These are phyloP conservation scores for Fusarium sp. DNA, from an alignment of 2,329 filamentous ascomycete species.

Conservation along the genomic window DNA sequence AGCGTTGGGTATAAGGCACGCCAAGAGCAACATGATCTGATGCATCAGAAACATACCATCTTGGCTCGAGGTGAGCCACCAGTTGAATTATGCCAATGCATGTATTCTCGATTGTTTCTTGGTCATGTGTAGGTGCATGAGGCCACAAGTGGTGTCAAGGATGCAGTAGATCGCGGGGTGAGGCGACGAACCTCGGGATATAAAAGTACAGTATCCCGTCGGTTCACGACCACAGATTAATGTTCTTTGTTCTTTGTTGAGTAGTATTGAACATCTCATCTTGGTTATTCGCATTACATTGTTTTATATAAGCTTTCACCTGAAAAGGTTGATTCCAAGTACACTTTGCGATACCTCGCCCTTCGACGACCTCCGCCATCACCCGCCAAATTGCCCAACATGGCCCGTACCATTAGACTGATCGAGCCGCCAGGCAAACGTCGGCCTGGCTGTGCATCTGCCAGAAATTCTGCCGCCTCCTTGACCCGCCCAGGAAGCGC, in stretches of 20 bases:
- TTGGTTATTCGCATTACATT: too few relatives aligned
- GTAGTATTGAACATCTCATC: background rate
- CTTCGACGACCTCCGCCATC: background rate
- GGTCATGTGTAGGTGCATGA: background rate
- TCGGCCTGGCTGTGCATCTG: background rate
- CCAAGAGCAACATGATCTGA: slow-evolving; percentile 31
- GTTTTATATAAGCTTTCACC: background rate
- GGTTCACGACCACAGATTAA: background rate
- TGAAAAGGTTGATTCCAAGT: background rate
- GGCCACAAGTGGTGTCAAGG: slow-evolving; percentile 13
- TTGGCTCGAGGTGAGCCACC: background rate
- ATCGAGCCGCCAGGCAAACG: background rate
- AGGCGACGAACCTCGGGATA: slow-evolving; percentile 1
- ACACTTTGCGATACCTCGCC: background rate
- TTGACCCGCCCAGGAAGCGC: background rate
- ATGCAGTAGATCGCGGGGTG: slow-evolving; percentile 14
- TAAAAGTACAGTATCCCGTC: slow-evolving; percentile 7
- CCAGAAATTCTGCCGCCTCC: background rate
- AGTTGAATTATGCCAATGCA: background rate
- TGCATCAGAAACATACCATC: slow-evolving; percentile 22
- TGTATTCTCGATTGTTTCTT: background rate
- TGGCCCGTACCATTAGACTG: slow-evolving; percentile 2
- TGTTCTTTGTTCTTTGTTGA: background rate
- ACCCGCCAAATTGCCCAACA: background rate
- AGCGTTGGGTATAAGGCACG: slow-evolving; percentile 19